A percentile compares a stretch with the other conserved stretches of the same genome.
These are phyloP conservation scores for Amorphotheca resinae DNA, from an alignment of 495 filamentous ascomycete genomes.

Conservation along the genomic window DNA sequence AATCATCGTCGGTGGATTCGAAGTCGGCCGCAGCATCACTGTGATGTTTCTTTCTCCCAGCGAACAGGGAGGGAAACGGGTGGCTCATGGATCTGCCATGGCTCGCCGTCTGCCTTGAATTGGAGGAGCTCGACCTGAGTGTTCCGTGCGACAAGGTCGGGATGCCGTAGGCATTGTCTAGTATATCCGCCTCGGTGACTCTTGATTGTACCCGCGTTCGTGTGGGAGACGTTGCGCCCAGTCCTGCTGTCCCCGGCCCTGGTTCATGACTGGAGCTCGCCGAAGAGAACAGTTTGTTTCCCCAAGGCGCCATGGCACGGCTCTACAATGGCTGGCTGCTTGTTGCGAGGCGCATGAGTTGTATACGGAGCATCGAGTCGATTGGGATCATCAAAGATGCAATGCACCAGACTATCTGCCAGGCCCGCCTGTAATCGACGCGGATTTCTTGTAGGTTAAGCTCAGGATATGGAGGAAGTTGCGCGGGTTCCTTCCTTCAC, in stretches of 20 bases:
- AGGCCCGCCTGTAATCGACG: not conserved
- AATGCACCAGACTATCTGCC: not conserved
- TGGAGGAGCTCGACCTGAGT: no score
- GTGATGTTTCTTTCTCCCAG: slow-evolving; percentile 42
- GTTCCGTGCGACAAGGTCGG: slow-evolving; percentile 15
- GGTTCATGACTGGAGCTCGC: slow-evolving; percentile 11
- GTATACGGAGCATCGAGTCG: slow-evolving; percentile 12
- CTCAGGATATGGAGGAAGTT: no score
- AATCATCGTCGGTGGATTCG: slow-evolving; percentile 16
- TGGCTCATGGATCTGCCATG: slow-evolving; percentile 68
- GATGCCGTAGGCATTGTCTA: slow-evolving; percentile 23
- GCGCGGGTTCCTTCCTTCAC: no score
- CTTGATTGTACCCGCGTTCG: slow-evolving; percentile 1
- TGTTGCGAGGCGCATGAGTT: slow-evolving; percentile 1
- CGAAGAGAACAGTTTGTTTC: slow-evolving; percentile 16
- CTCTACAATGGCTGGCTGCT: slow-evolving; percentile 8
- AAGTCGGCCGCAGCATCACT: slow-evolving; percentile 5
- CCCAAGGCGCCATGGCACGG: slow-evolving; percentile 19
- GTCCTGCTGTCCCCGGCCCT: not conserved
- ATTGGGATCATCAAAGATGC: not conserved
- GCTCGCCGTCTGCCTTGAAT: slow-evolving; percentile 18
- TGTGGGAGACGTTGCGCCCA: slow-evolving; percentile 6
- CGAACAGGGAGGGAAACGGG: slow-evolving; percentile 55
- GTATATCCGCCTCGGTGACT: slow-evolving; percentile 14
- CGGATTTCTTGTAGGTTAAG: no score